A percentile compares a stretch with the other conserved stretches of the same genome.
Conservation (phyloP, 1,284 basidiomycete species). For the Cystobasidiaceae sp. region DNA sequence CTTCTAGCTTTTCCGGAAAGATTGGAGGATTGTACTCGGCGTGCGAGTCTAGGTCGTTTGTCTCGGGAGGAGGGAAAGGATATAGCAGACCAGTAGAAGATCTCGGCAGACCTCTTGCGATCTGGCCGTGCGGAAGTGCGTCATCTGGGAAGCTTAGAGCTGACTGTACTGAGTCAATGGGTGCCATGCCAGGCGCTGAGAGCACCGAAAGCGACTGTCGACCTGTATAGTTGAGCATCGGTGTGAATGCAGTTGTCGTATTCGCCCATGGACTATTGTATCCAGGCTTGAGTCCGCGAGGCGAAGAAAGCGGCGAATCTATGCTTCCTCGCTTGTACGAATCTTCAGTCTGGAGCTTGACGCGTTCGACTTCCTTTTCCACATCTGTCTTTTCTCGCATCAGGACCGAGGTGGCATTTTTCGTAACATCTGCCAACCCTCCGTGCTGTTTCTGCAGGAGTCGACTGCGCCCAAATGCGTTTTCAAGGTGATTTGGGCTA, state of each 20-base stretch:
- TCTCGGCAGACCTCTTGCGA: background rate
- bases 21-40: background rate
- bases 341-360: background rate
- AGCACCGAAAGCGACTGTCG: background rate
- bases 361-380: slow-evolving; percentile 14
- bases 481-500: slow-evolving; percentile 14
- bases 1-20: background rate
- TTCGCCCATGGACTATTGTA: slow-evolving; percentile 29
- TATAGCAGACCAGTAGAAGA: slow-evolving; percentile 22
- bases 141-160: background rate
- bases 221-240: background rate
- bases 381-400: slow-evolving; percentile 18
- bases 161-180: background rate
- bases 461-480: slow-evolving; percentile 14
- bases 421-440: background rate
- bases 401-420: background rate
- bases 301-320: too few species aligned
- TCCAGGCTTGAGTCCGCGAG: too few species aligned
- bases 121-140: background rate
- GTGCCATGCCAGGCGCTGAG: background rate
- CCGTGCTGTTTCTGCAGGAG: background rate
- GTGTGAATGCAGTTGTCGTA: slow-evolving; percentile 20
- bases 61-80: background rate
- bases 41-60: too few species aligned
- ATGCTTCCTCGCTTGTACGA: background rate